These are phyloP conservation scores for Kurtzmaniella quercitrusa DNA, from an alignment of 1,139 yeast species.

Conservation along the genomic window DNA sequence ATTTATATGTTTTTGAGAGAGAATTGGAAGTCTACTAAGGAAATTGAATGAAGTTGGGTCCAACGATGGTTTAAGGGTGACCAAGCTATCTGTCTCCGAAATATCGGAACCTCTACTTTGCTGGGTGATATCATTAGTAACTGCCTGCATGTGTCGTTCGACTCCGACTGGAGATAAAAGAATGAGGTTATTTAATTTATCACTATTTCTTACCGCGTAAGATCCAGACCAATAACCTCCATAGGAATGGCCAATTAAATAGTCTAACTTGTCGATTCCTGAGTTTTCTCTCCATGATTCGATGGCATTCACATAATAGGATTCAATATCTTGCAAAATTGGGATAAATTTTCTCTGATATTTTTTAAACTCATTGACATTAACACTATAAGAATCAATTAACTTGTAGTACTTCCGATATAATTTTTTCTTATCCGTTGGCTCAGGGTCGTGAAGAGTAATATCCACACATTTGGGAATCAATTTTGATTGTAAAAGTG, in stretches of 20 bases:
- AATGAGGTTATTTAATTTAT: slow-evolving; percentile 58
- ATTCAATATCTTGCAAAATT: slow-evolving; percentile 37
- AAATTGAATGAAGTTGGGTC: slow-evolving; percentile 36
- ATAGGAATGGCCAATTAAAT: slow-evolving; percentile 41
- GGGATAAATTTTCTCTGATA: slow-evolving; percentile 38
- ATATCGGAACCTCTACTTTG: slow-evolving; percentile 6
- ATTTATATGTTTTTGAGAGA: slow-evolving; percentile 24
- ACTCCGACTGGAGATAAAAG: slow-evolving; percentile 91
- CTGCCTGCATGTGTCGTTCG: slow-evolving; percentile 64
- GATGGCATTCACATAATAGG: slow-evolving; percentile 32
- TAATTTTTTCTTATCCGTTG: slow-evolving; percentile 26
- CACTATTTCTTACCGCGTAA: slow-evolving; percentile 44
- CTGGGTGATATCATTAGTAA: slow-evolving; percentile 33
- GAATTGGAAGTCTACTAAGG: slow-evolving; percentile 43
- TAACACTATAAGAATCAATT: slow-evolving; percentile 30
- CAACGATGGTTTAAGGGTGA: slow-evolving; percentile 25
- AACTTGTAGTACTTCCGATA: slow-evolving; percentile 42
- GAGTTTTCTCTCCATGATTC: slow-evolving; percentile 35
- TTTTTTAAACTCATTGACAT: slow-evolving; percentile 20
- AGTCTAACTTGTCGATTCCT: slow-evolving; percentile 33
- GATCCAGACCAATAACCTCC: slow-evolving; percentile 48
- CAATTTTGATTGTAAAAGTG: slow-evolving; percentile 15
- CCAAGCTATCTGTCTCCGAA: slow-evolving; percentile 5
- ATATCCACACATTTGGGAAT: slow-evolving; percentile 28
- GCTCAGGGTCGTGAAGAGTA: slow-evolving; percentile 25